Conservation (phyloP, 2,329 filamentous ascomycete genomes). For the Aspergillus jensenii region DNA sequence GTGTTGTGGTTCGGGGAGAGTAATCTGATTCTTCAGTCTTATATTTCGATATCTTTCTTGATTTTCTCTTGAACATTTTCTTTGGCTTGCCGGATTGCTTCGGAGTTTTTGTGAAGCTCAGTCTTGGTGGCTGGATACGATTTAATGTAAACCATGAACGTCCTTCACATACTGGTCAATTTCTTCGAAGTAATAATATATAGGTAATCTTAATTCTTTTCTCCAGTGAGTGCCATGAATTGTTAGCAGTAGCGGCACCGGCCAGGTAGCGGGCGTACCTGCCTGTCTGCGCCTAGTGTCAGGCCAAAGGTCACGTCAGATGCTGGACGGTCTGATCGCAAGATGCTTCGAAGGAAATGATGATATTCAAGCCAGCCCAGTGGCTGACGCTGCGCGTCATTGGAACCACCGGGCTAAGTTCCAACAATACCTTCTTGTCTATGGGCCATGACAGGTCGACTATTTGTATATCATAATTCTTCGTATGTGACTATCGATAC, state of each 20-base stretch:
- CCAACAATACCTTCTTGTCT: too few species aligned
- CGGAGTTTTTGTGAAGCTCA: slow-evolving; percentile 24
- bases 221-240: not conserved
- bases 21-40: slow-evolving; percentile 24
- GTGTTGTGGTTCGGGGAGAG: slow-evolving; percentile 21
- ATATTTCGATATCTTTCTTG: slow-evolving; percentile 15
- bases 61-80: slow-evolving; percentile 13
- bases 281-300: too few species aligned
- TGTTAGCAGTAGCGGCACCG: too few species aligned
- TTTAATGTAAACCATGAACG: slow-evolving; percentile 29
- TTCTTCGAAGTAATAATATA: slow-evolving; percentile 16
- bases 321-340: too few species aligned
- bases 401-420: too few species aligned
- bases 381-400: not conserved
- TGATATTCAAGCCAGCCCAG: not conserved
- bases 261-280: too few species aligned
- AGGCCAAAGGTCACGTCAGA: too few species aligned
- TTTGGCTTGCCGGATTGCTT: slow-evolving; percentile 22
- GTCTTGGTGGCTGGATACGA: slow-evolving; percentile 25
- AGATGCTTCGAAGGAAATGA: not conserved
- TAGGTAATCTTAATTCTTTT: slow-evolving; percentile 3
- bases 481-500: too few species aligned
- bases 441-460: not conserved
- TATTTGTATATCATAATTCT: not conserved
- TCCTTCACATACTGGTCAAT: slow-evolving; percentile 16